A percentile compares a stretch with the other conserved stretches of the same genome.
Evolutionary conservation across 352 stramenopile genomes (phyloP).

Genomic region (Globisporangium apiculatum): DNA sequence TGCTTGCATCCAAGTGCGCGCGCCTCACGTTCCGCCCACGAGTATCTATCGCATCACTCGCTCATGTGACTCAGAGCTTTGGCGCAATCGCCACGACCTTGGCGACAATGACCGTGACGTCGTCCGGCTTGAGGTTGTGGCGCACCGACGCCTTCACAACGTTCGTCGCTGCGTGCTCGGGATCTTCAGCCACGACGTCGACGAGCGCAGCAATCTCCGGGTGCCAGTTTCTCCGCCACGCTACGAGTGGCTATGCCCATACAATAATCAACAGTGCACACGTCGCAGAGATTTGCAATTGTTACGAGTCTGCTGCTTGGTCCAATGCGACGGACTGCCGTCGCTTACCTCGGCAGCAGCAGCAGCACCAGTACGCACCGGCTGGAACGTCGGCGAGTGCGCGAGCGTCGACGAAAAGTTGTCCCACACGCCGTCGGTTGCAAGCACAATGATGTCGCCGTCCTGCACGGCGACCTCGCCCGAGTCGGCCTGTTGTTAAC

Average conservation of each 20-base stretch:
- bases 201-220: constrained; percentile 49
- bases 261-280: constrained; percentile 6
- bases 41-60: no score
- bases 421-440: constrained; percentile 80
- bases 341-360: background rate
- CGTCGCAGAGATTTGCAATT: no score
- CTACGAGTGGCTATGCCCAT: constrained; percentile 36
- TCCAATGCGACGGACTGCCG: background rate
- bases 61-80: constrained; percentile 29
- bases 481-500: constrained; percentile 39
- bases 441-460: constrained; percentile 69
- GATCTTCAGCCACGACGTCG: constrained; percentile 41
- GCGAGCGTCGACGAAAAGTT: constrained; percentile 62
- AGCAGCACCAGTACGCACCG: constrained; percentile 24
- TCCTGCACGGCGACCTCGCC: constrained; percentile 64
- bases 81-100: constrained; percentile 45
- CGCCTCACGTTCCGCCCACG: no score
- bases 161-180: constrained; percentile 43
- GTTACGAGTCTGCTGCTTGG: background rate
- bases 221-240: constrained; percentile 59
- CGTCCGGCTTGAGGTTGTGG: constrained; percentile 83
- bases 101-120: constrained; percentile 75
- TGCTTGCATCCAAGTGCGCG: no score
- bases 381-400: constrained; percentile 38
- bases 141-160: constrained; percentile 60